Conservation (phyloP, 2,329 filamentous ascomycete species). For the Xylariales sp. region DNA sequence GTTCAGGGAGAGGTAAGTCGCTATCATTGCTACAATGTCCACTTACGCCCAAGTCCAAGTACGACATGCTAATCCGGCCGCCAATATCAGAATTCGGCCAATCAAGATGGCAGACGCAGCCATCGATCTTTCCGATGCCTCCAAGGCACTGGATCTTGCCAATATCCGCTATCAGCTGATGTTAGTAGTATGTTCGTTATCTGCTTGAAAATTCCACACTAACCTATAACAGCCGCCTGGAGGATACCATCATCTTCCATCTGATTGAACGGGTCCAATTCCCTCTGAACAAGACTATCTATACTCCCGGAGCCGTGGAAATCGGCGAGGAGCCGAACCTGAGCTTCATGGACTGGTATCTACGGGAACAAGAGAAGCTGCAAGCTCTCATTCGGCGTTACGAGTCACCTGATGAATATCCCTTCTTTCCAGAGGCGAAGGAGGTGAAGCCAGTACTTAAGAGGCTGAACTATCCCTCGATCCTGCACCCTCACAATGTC, state of each 20-base stretch:
- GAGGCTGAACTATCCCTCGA: conserved; percentile 79
- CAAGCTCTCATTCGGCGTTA: conserved; percentile 93
- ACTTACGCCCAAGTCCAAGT: too few species aligned
- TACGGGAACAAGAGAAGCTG: conserved; percentile 81
- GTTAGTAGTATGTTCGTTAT: conserved; percentile 43
- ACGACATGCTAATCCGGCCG: too few species aligned
- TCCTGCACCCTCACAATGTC: conserved; percentile 84
- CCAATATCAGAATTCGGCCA: too few species aligned
- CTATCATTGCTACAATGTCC: too few species aligned
- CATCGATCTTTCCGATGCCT: conserved; percentile 81
- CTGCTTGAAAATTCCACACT: not conserved
- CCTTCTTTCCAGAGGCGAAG: conserved; percentile 85
- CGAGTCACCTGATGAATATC: conserved; percentile 93
- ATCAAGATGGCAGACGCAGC: too few species aligned
- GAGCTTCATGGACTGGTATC: conserved; percentile 91
- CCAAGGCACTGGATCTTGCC: conserved; percentile 79
- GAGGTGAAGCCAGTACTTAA: conserved; percentile 73
- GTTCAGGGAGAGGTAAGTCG: too few species aligned
- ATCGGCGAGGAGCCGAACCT: conserved; percentile 46
- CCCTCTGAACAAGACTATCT: conserved; percentile 84
- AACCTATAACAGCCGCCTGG: conserved; percentile 64
- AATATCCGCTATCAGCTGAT: conserved; percentile 94
- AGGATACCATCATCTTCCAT: conserved; percentile 97
- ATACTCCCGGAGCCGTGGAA: conserved; percentile 75
- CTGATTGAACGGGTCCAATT: conserved; percentile 98